phyloP scores from a whole-genome alignment of 1,139 yeast genomes.

The Suhomyces maxii region DNA sequence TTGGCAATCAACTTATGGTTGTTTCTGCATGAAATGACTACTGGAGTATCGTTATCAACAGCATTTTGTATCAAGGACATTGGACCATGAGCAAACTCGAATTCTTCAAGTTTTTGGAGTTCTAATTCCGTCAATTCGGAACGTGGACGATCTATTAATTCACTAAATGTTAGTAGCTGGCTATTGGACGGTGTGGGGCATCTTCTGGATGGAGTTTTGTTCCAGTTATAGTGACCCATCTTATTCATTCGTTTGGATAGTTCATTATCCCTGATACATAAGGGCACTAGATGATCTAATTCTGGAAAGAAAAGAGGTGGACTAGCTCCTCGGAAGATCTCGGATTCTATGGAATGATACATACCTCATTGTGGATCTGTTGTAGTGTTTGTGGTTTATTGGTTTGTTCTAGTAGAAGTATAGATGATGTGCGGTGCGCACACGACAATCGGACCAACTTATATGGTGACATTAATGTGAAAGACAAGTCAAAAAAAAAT shows the following conservation, averaged over 20 bases:
- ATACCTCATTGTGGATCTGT: conserved; percentile 11
- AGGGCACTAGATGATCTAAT: too few relatives aligned
- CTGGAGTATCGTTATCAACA: conserved; percentile 69
- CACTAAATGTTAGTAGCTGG: conserved; percentile 39
- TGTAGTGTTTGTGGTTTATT: not conserved
- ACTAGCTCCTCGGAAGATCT: too few relatives aligned
- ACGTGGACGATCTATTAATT: conserved; percentile 67
- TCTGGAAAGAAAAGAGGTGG: too few relatives aligned
- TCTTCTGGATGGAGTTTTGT: too few relatives aligned
- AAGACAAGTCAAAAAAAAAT: too few relatives aligned
- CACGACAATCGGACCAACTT: conserved; percentile 1
- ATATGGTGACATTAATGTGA: too few relatives aligned
- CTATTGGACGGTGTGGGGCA: too few relatives aligned
- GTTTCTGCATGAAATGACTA: conserved; percentile 86
- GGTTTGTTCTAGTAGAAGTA: not conserved
- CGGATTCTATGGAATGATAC: not conserved
- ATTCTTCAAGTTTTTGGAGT: conserved; percentile 80
- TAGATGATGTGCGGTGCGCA: not conserved
- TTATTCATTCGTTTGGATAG: too few relatives aligned
- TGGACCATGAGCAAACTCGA: conserved; percentile 90
- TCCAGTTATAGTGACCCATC: too few relatives aligned
- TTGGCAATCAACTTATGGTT: conserved; percentile 88
- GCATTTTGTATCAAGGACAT: conserved; percentile 82
- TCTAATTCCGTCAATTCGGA: conserved; percentile 81
- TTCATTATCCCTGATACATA: too few relatives aligned